Evolutionary conservation across 805 yeast species (phyloP).

Genomic region (Pichia rugopelliculosa): DNA sequence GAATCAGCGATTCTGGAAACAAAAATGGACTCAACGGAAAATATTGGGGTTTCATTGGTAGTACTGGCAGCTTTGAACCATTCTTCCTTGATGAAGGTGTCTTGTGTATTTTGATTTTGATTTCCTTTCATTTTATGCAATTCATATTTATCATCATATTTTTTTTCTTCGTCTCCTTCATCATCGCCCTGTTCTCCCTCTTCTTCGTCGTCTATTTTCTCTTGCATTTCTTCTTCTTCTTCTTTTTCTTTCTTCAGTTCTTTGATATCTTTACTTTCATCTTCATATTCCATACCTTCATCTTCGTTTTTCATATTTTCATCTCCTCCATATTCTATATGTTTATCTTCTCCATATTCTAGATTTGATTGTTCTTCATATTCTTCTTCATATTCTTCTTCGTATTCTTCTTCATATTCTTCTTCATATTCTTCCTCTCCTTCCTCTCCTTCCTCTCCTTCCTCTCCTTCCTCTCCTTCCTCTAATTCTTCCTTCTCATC

Average conservation of each 20-base stretch:
- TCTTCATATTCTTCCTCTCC: neutral
- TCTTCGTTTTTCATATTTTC: neutral
- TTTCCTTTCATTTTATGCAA: no score
- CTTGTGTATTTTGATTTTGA: no score
- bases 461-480: neutral
- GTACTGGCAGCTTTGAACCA: no score
- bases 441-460: neutral
- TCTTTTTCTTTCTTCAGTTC: neutral
- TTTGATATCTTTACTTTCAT: neutral
- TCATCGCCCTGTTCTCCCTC: no score
- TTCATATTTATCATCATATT: no score
- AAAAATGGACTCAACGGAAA: constrained; percentile 3
- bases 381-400: neutral
- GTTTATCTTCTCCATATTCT: neutral
- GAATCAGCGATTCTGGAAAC: constrained; percentile 3
- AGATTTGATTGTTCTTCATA: neutral
- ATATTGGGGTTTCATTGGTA: constrained; percentile 1
- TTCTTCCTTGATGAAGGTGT: no score
- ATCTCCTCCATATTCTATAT: neutral
- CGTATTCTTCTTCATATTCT: neutral
- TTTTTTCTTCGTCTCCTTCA: no score
- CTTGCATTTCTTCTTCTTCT: neutral
- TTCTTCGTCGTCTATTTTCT: neutral
- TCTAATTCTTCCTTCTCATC: neutral
- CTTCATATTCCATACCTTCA: neutral